phyloP scores from a whole-genome alignment of 2,329 filamentous ascomycete species.

The Xylaria sp. region DNA sequence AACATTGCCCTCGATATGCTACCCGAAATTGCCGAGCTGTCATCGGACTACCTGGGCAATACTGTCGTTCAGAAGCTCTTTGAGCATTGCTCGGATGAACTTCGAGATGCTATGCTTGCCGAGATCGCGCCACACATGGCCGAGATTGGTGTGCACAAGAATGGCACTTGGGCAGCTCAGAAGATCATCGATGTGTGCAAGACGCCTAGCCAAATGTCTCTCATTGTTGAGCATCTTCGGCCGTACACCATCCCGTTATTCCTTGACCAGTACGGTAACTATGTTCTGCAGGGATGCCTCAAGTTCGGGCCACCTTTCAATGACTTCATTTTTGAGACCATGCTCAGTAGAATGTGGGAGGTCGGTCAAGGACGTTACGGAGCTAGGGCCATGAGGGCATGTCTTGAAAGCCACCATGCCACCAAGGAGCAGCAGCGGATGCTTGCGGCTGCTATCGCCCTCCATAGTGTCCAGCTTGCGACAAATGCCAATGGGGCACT shows the following conservation, averaged over 20 bases:
- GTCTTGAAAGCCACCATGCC: conserved; percentile 89
- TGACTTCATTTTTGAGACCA: conserved; percentile 96
- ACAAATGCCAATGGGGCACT: conserved; percentile 95
- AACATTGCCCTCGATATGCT: conserved; percentile 90
- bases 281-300: conserved; percentile 92
- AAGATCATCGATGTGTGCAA: conserved; percentile 98
- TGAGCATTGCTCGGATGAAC: conserved; percentile 85
- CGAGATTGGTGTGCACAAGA: conserved; percentile 98
- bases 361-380: conserved; percentile 89
- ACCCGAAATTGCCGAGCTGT: conserved; percentile 88
- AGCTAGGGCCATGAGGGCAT: conserved; percentile 92
- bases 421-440: conserved; percentile 94
- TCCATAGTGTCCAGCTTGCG: conserved; percentile 92
- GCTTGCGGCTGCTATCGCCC: conserved; percentile 88
- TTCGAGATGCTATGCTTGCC: conserved; percentile 84
- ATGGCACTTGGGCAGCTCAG: conserved; percentile 97
- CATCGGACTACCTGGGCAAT: conserved; percentile 95
- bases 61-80: conserved; percentile 99
- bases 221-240: conserved; percentile 78
- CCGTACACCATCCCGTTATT: conserved; percentile 88
- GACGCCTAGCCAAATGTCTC: conserved; percentile 71
- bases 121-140: conserved; percentile 88
- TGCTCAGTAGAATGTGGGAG: conserved; percentile 92
- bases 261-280: conserved; percentile 97
- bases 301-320: conserved; percentile 87